Evolutionary conservation across 805 yeast species (phyloP), one percentile per base, ranked within the genome.

Genomic region (Debaryomyces tyrocola): DNA sequence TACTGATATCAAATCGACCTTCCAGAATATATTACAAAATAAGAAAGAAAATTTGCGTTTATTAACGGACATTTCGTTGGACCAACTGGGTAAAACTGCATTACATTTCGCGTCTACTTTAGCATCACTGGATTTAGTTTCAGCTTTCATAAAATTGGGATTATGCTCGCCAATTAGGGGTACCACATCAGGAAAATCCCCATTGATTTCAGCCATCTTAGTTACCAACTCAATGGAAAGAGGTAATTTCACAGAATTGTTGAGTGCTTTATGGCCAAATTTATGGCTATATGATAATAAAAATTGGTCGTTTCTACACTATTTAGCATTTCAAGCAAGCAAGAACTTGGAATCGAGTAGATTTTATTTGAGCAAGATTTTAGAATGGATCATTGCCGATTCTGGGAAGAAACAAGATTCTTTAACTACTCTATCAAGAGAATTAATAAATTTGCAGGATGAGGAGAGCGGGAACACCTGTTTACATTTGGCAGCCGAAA

Each of bases 161-260:
- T 52, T 70, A 21, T 63, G 66, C 48, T 64, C 70, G 12, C 74
- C 77, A 1, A 57, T 70, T 10, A 56, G 78, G 41, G 78, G 78
- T 0, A 66, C 67, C 39, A 50, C 53, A 29, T 53, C 53, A 21
- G 78, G 78, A 1, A 75, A 71, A 49, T 61, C 73, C 4, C 68
- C 73, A 1, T 58, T 69, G 31, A 81, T 90, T 9, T 79, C 95
- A 29, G 88, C 96, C 0, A 88, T 91, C 27, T 82, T 79, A 65
- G 97, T 83, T 44, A 90, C 90, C 43, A 90, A 88, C 60, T 79
- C 90, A 50, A 84, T 85, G 67, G 96, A 90, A 54, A 79, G 82
- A 50, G 83, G 86, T 0, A 80, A 88, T 14, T 94, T 94, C 66
- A 78, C 78, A 42, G 79, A 80, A 43, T 66, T 94, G 42, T 70